Percentiles rank a stretch among this genome's conserved stretches.
phyloP scores from a whole-genome alignment of 192 early-diverging fungal genomes.

The Chytriomyces confervae region DNA sequence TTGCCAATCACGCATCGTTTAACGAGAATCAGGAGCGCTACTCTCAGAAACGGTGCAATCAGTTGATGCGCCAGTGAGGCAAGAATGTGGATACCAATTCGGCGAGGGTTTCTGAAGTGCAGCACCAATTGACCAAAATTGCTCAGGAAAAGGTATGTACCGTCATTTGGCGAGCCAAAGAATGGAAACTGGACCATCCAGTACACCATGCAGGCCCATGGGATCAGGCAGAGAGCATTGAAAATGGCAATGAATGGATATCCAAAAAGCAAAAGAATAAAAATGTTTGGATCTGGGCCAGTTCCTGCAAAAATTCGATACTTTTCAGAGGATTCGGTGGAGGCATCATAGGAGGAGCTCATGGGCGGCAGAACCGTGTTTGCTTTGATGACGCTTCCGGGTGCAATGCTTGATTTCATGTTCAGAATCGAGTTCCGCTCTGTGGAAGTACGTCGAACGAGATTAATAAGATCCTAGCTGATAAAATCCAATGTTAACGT shows the following conservation, averaged over 20 bases:
- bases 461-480: not conserved
- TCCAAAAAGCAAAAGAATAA: slow-evolving; percentile 33
- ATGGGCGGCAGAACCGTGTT: slow-evolving; percentile 47
- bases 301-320: slow-evolving; percentile 35
- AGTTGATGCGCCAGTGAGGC: slow-evolving; percentile 31
- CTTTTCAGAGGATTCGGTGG: slow-evolving; percentile 32
- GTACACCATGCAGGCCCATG: slow-evolving; percentile 45
- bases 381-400: slow-evolving; percentile 45
- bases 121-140: slow-evolving; percentile 41
- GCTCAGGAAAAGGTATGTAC: not conserved
- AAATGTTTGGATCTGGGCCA: slow-evolving; percentile 26
- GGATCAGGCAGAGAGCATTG: slow-evolving; percentile 38
- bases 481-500: not conserved
- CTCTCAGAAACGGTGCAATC: slow-evolving; percentile 41
- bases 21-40: slow-evolving; percentile 35
- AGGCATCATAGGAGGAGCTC: slow-evolving; percentile 43
- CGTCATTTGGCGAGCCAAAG: slow-evolving; percentile 12
- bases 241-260: slow-evolving; percentile 38
- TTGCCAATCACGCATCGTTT: slow-evolving; percentile 39
- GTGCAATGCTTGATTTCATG: slow-evolving; percentile 42
- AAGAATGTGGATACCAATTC: slow-evolving; percentile 47
- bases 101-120: slow-evolving; percentile 38
- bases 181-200: slow-evolving; percentile 41
- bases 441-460: not conserved
- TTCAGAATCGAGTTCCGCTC: slow-evolving; percentile 37